These are phyloP conservation scores for Ophiostoma sp. DNA, from an alignment of 2,329 filamentous ascomycete genomes.

Conservation along the genomic window DNA sequence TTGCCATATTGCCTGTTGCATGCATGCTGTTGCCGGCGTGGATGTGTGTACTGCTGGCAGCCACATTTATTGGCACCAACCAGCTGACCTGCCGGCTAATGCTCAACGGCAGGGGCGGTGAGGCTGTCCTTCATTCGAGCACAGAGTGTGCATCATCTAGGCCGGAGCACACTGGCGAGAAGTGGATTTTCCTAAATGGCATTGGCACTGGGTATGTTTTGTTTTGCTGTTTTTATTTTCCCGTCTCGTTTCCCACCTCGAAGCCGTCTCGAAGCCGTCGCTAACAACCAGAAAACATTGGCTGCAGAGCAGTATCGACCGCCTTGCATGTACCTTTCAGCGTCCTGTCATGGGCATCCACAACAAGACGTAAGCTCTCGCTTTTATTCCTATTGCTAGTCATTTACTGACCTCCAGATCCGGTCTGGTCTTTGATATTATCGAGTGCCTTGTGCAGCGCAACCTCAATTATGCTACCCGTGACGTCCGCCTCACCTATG, in stretches of 20 bases:
- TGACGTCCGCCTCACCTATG: constrained; percentile 60
- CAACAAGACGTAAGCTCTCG: constrained; percentile 55
- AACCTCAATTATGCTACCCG: constrained; percentile 66
- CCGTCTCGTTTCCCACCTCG: no score
- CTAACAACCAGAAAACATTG: constrained; percentile 50
- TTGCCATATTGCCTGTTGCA: constrained; percentile 52
- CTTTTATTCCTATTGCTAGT: not conserved
- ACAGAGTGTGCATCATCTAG: constrained; percentile 46
- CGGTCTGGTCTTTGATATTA: constrained; percentile 68
- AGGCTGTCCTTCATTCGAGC: constrained; percentile 47
- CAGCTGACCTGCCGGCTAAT: constrained; percentile 44
- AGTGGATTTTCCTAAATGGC: constrained; percentile 78
- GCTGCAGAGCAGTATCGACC: constrained; percentile 65
- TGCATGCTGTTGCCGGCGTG: constrained; percentile 45
- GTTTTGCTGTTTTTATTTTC: not conserved
- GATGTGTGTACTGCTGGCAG: constrained; percentile 39
- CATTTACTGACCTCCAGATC: constrained; percentile 29
- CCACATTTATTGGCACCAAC: constrained; percentile 47
- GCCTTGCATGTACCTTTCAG: constrained; percentile 65
- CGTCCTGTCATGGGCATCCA: constrained; percentile 68
- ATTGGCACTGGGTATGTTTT: constrained; percentile 47
- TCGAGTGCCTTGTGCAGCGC: constrained; percentile 73
- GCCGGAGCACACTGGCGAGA: constrained; percentile 55
- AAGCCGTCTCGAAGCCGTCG: not conserved
- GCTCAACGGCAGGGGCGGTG: constrained; percentile 48